These are phyloP conservation scores for Melampsora americana DNA, from an alignment of 1,284 basidiomycete genomes.

Conservation along the genomic window DNA sequence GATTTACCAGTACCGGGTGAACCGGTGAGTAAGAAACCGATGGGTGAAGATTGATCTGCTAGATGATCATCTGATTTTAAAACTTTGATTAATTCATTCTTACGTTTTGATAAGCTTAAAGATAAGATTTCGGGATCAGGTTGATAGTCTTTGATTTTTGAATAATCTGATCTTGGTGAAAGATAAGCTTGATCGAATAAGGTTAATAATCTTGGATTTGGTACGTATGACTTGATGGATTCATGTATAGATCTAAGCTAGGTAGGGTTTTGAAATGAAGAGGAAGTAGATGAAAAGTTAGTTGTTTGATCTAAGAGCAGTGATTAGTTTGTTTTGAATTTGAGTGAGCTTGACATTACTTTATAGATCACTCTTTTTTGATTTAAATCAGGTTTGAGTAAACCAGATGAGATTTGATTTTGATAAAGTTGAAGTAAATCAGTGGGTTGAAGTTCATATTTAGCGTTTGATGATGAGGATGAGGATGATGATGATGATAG, in stretches of 20 bases:
- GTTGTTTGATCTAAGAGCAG: neutral
- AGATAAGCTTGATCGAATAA: conserved; percentile 29
- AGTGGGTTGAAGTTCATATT: conserved; percentile 15
- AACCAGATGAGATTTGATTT: neutral
- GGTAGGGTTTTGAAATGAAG: too few species aligned
- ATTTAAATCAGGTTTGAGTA: neutral
- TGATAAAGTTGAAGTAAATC: conserved; percentile 30
- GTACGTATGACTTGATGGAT: conserved; percentile 20
- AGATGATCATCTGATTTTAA: conserved; percentile 7
- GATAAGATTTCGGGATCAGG: neutral
- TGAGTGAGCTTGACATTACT: too few species aligned
- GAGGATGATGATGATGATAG: too few species aligned
- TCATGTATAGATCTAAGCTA: conserved; percentile 28
- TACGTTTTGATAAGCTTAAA: neutral
- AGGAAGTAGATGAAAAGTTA: neutral
- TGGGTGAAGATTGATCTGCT: conserved; percentile 17
- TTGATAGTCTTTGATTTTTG: neutral
- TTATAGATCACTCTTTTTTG: conserved; percentile 21
- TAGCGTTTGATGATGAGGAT: too few species aligned
- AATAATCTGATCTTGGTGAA: neutral
- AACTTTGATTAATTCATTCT: conserved; percentile 14
- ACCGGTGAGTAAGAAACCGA: neutral
- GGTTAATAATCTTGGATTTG: conserved; percentile 21
- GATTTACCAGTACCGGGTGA: conserved; percentile 57
- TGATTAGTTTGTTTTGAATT: too few species aligned